These are phyloP conservation scores for Neolentinus lepideus DNA, from an alignment of 1,284 basidiomycete species.

Conservation along the genomic window DNA sequence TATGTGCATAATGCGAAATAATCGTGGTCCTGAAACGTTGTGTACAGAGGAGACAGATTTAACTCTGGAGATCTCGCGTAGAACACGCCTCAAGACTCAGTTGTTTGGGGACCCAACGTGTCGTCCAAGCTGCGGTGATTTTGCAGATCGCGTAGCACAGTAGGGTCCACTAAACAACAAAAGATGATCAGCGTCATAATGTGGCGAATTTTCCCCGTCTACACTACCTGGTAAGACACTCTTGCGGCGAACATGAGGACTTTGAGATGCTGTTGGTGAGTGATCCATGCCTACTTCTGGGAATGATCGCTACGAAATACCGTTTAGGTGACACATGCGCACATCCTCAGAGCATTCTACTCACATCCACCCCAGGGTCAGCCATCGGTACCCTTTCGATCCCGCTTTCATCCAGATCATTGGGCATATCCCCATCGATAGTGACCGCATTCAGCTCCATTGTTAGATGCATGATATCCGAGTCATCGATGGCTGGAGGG, in stretches of 20 bases:
- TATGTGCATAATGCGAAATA: background rate
- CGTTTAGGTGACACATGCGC: conserved; percentile 6
- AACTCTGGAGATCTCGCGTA: background rate
- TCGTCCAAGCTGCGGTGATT: conserved; percentile 80
- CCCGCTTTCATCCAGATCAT: conserved; percentile 74
- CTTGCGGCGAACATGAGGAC: conserved; percentile 75
- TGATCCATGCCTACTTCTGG: conserved; percentile 52
- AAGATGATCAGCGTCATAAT: conserved; percentile 4
- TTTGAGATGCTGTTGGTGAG: conserved; percentile 37
- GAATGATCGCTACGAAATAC: conserved; percentile 43
- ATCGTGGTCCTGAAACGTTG: background rate
- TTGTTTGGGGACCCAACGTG: conserved; percentile 5
- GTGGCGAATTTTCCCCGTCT: too few relatives aligned
- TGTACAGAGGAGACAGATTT: background rate
- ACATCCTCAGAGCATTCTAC: conserved; percentile 6
- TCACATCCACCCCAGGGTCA: conserved; percentile 75
- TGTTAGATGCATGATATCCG: conserved; percentile 78
- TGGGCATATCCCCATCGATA: conserved; percentile 67
- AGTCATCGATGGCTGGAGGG: conserved; percentile 72
- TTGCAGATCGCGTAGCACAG: conserved; percentile 82
- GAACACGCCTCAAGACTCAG: background rate
- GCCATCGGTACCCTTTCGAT: conserved; percentile 86
- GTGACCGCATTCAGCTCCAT: conserved; percentile 84
- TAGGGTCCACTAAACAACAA: conserved; percentile 64
- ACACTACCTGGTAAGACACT: conserved; percentile 76